These are phyloP conservation scores for Silene vulgaris DNA, from an alignment of 179 eudicot genomes.

Conservation along the genomic window DNA sequence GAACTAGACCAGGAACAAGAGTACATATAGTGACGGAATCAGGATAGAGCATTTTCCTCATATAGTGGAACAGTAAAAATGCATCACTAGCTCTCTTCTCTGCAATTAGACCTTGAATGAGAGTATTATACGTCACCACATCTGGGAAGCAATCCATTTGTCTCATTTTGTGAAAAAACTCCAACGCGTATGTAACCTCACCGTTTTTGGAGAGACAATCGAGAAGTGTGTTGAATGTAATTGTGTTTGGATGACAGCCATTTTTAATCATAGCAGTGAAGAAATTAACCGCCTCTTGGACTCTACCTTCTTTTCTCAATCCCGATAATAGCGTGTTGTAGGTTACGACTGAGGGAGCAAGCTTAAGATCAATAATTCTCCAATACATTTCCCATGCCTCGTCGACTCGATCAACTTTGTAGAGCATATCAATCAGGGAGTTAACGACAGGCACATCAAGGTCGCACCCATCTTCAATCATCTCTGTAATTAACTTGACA, in stretches of 20 bases:
- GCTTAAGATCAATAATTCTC: constrained; percentile 57
- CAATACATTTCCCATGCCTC: constrained; percentile 84
- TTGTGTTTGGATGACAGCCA: constrained; percentile 68
- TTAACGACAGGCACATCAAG: constrained; percentile 71
- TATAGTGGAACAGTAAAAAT: constrained; percentile 74
- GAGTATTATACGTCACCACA: constrained; percentile 69
- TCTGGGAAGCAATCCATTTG: constrained; percentile 60
- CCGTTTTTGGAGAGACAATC: constrained; percentile 87
- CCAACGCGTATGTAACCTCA: constrained; percentile 59
- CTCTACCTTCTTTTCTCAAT: constrained; percentile 69
- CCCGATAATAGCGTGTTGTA: constrained; percentile 83
- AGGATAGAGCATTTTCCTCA: constrained; percentile 61
- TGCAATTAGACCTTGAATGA: constrained; percentile 62
- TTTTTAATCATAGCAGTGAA: constrained; percentile 48
- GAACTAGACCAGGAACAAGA: constrained; percentile 68
- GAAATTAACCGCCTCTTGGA: constrained; percentile 56
- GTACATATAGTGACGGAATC: constrained; percentile 70
- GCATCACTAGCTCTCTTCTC: constrained; percentile 62
- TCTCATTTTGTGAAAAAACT: constrained; percentile 61
- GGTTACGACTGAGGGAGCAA: constrained; percentile 82
- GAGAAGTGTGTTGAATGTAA: constrained; percentile 72
- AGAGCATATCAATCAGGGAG: constrained; percentile 75
- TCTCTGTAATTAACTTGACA: constrained; percentile 53
- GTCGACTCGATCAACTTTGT: constrained; percentile 65
- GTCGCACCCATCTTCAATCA: constrained; percentile 57